phyloP scores from a whole-genome alignment of 2,329 filamentous ascomycete species.

The Emergomyces pasteurianus region DNA sequence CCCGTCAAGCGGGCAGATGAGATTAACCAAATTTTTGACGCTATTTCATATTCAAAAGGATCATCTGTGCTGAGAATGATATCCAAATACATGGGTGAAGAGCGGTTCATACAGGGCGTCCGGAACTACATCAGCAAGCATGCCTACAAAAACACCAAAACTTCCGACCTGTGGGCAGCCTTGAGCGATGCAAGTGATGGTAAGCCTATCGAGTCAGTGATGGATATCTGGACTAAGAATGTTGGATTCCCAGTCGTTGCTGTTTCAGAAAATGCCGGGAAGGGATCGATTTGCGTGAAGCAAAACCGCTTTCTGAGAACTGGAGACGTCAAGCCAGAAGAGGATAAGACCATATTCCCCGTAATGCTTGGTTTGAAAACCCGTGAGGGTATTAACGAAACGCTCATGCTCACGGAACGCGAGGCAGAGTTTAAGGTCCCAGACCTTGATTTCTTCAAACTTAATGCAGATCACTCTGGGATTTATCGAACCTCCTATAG shows the following conservation, averaged over 20 bases:
- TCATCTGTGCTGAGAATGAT: conserved; percentile 96
- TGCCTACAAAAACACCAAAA: conserved; percentile 90
- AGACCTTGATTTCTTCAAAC: conserved; percentile 81
- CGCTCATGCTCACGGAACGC: conserved; percentile 58
- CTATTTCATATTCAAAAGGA: conserved; percentile 94
- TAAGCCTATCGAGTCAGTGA: conserved; percentile 79
- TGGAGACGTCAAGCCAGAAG: conserved; percentile 83
- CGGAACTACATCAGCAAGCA: conserved; percentile 88
- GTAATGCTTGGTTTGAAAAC: conserved; percentile 80
- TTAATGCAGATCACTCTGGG: conserved; percentile 88
- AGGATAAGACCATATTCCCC: conserved; percentile 78
- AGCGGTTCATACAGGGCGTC: conserved; percentile 84
- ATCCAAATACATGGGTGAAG: conserved; percentile 86
- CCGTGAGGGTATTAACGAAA: conserved; percentile 60
- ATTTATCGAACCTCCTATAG: conserved; percentile 86
- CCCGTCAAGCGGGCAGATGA: conserved; percentile 91
- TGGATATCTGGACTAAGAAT: conserved; percentile 95
- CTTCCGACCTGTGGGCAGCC: conserved; percentile 79
- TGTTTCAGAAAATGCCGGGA: conserved; percentile 61
- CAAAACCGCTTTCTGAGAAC: conserved; percentile 93
- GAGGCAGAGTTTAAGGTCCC: conserved; percentile 68
- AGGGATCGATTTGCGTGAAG: conserved; percentile 70
- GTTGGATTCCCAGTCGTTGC: conserved; percentile 86
- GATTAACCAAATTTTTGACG: conserved; percentile 97
- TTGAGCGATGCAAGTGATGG: conserved; percentile 80